Conservation (phyloP, 768 basidiomycete genomes). For the Strobilomyces dryophilus region DNA sequence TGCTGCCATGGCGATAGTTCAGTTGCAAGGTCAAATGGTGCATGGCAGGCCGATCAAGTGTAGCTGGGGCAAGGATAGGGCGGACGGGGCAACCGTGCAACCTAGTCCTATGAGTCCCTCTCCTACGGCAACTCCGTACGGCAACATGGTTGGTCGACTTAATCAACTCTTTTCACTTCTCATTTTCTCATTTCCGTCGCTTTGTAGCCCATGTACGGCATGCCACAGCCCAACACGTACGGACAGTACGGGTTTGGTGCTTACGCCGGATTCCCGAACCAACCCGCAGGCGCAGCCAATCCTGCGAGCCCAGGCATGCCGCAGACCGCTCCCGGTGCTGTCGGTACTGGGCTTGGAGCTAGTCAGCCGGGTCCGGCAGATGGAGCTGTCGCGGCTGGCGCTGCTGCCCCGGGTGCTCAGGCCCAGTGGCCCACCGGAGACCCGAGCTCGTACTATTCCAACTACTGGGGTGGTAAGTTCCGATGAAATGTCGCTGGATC, state of each 20-base stretch:
- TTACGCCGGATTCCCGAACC: conserved; percentile 68
- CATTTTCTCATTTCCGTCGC: background rate
- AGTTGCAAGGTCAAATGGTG: conserved; percentile 94
- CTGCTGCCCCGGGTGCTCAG: conserved; percentile 56
- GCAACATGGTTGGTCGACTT: conserved; percentile 57
- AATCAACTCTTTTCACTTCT: background rate
- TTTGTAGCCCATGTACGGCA: conserved; percentile 79
- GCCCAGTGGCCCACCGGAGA: conserved; percentile 77
- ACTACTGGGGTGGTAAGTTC: conserved; percentile 77
- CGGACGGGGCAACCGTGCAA: conserved; percentile 60
- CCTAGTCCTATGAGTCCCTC: conserved; percentile 55
- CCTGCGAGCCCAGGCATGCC: conserved; percentile 42
- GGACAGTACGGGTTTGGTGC: conserved; percentile 72
- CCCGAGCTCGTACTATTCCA: conserved; percentile 71
- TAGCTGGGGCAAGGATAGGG: conserved; percentile 97
- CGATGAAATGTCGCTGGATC: background rate
- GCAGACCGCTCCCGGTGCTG: conserved; percentile 53
- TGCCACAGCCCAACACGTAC: conserved; percentile 79
- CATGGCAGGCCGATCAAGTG: conserved; percentile 98
- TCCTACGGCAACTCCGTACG: conserved; percentile 62
- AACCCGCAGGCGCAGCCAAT: conserved; percentile 47
- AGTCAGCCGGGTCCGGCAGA: conserved; percentile 57
- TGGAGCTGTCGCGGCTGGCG: conserved; percentile 42
- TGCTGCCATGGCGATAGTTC: conserved; percentile 96
- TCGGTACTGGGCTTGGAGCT: conserved; percentile 52